Base-by-base conservation (phyloP, 2,329 filamentous ascomycete species). In the Cercospora sp. region DNA sequence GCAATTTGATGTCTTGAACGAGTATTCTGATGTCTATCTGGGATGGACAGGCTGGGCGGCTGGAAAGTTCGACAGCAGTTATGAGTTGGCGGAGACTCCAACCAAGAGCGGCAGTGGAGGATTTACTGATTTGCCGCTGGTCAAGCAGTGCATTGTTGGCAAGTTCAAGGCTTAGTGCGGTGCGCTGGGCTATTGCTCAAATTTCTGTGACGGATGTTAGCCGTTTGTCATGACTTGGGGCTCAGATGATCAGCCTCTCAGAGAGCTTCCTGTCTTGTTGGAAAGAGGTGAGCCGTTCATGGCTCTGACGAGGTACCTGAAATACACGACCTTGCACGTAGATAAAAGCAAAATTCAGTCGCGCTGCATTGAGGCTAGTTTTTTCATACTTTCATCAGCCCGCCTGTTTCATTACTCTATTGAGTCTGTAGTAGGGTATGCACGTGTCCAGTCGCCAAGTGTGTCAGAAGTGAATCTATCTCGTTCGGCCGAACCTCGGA, bases 21-120 rank as follows among this genome's bases (percentile, higher is more conserved):
- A 70, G 63, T 73, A 75, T 61, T 69, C 65, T 20, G 76, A 78
- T 66, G 76, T 78, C 28, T 78, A 72, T 67, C 71, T 78, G 12
- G 76, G 76, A 18, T 78, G 76, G 75, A 72, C 71, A 3, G 75
- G 75, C 12, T 78, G 77, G 77, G 72, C 74, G 28, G 77, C 77
- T n/a, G 77, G 77, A 18, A 71, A 64, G 60, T 78, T 78, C 59
- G 74, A 69, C 45, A 51, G 71, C 3, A 69, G 60, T 36, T 78
- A 78, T 65, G 72, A 67, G 30, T 67, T 78, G n/a, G 62, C 72
- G 7, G 73, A 76, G 71, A 76, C 74, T 6, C 77, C 76, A 8
- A 69, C 58, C 18, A 60, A 66, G 45, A 73, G 65, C 48, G 73
- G 68, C 7, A 67, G 63, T 16, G 53, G 53, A 9, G 68, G 69